These are phyloP conservation scores for Chalaropsis thielavioides DNA, from an alignment of 2,329 filamentous ascomycete species.

Conservation along the genomic window DNA sequence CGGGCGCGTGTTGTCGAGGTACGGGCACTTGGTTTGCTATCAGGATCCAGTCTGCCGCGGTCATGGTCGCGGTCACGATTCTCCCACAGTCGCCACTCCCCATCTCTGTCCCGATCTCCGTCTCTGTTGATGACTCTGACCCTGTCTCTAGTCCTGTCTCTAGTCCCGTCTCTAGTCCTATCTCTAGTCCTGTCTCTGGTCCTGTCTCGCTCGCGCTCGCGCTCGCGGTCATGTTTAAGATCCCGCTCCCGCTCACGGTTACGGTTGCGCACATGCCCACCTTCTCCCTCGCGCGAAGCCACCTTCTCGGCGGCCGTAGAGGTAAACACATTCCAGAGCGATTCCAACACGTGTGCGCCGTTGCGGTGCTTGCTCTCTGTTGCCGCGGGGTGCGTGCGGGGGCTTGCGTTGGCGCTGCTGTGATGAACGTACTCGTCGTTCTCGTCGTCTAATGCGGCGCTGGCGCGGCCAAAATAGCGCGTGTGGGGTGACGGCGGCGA, in stretches of 20 bases:
- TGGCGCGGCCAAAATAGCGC: neutral
- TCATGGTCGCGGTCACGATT: slow-evolving; percentile 13
- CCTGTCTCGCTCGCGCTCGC: neutral
- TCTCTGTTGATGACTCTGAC: slow-evolving; percentile 1
- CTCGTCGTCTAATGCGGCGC: slow-evolving; percentile 3
- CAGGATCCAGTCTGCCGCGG: slow-evolving; percentile 6
- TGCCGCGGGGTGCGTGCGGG: neutral
- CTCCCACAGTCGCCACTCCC: too few relatives aligned
- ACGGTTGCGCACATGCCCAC: neutral
- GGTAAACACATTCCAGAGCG: slow-evolving; percentile 10
- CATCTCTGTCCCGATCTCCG: slow-evolving; percentile 8
- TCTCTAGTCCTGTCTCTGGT: neutral
- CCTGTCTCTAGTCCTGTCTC: too few relatives aligned
- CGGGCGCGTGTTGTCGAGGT: neutral
- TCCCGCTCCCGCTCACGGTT: slow-evolving; percentile 12
- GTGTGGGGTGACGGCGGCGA: slow-evolving; percentile 11
- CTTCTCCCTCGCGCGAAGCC: slow-evolving; percentile 9
- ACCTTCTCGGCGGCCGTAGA: slow-evolving; percentile 4
- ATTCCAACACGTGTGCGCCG: neutral
- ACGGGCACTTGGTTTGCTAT: neutral
- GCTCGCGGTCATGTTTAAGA: slow-evolving; percentile 6
- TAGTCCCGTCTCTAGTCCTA: neutral
- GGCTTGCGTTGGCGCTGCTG: neutral
- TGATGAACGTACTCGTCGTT: slow-evolving; percentile 8
- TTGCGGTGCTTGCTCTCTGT: slow-evolving; percentile 7